Evolutionary conservation across 371 early-diverging fungal species (phyloP).

Genomic region (Dichotomocladium elegans): DNA sequence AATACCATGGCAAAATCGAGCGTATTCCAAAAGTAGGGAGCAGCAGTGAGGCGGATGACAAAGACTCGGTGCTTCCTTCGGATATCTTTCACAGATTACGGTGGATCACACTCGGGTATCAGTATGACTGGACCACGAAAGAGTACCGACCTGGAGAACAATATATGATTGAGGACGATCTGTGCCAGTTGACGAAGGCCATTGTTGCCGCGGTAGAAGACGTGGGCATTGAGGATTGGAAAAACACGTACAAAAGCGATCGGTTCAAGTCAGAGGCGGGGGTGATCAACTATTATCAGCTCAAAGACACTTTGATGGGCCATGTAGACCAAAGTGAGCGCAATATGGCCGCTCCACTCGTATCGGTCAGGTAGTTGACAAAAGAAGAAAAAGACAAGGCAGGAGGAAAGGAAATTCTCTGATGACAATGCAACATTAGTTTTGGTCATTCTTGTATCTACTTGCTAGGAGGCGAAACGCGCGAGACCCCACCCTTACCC

Average conservation of each 20-base stretch:
- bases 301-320: conserved; percentile 82
- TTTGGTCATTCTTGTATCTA: conserved; percentile 80
- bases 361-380: conserved; percentile 75
- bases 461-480: conserved; percentile 69
- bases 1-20: conserved; percentile 16
- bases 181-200: conserved; percentile 45
- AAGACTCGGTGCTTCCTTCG: conserved; percentile 28
- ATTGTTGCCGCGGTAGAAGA: conserved; percentile 53
- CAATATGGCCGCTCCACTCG: conserved; percentile 78
- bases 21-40: conserved; percentile 19
- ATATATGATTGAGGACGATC: conserved; percentile 46
- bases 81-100: conserved; percentile 62
- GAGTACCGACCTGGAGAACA: conserved; percentile 61
- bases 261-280: conserved; percentile 86
- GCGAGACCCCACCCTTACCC: conserved; percentile 65
- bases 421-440: too few relatives aligned
- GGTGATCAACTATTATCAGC: conserved; percentile 91
- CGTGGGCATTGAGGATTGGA: conserved; percentile 23
- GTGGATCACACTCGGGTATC: conserved; percentile 89
- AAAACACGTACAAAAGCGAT: conserved; percentile 42
- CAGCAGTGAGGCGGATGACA: neutral
- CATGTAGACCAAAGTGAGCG: conserved; percentile 95
- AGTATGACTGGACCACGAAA: conserved; percentile 91
- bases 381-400: too few relatives aligned
- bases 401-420: too few relatives aligned